Evolutionary conservation across 2,329 filamentous ascomycete genomes (phyloP).

Genomic region (Cordyceps fumosorosea): DNA sequence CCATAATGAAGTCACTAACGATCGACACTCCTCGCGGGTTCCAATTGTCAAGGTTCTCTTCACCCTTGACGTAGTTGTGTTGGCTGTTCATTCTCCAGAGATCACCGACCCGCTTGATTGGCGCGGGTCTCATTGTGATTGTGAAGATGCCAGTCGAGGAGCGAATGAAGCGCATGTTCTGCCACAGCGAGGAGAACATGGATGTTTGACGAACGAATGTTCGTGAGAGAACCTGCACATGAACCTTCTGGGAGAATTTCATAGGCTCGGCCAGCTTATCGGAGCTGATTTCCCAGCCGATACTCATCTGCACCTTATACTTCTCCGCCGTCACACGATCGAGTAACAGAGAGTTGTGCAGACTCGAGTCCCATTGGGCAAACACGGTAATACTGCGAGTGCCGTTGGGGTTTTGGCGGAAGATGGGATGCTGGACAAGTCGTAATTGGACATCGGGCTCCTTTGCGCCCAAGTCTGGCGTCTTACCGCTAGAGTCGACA

Average conservation of each 20-base stretch:
- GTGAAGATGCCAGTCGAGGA: slow-evolving; percentile 84
- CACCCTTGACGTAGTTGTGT: slow-evolving; percentile 92
- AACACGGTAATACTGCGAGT: slow-evolving; percentile 78
- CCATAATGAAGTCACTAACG: slow-evolving; percentile 76
- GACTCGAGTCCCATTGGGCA: slow-evolving; percentile 95
- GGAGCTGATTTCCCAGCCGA: slow-evolving; percentile 81
- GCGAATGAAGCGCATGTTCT: slow-evolving; percentile 76
- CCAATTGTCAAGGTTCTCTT: slow-evolving; percentile 82
- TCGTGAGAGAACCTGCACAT: slow-evolving; percentile 76
- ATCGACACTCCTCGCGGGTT: slow-evolving; percentile 82
- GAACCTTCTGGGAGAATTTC: slow-evolving; percentile 74
- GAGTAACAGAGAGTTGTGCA: slow-evolving; percentile 87
- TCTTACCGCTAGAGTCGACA: slow-evolving; percentile 77
- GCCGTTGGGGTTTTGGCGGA: slow-evolving; percentile 83
- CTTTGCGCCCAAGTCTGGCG: slow-evolving; percentile 67
- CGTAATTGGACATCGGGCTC: slow-evolving; percentile 72
- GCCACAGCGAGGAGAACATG: slow-evolving; percentile 82
- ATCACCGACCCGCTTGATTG: slow-evolving; percentile 85
- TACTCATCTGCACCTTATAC: slow-evolving; percentile 79
- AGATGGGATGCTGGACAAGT: slow-evolving; percentile 67
- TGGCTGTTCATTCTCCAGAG: slow-evolving; percentile 95
- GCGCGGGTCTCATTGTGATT: slow-evolving; percentile 75
- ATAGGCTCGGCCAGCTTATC: slow-evolving; percentile 82
- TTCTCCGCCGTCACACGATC: slow-evolving; percentile 90
- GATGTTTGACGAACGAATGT: slow-evolving; percentile 80